Conservation (phyloP, 208 protist genomes). For the Leishmania amazonensis region DNA sequence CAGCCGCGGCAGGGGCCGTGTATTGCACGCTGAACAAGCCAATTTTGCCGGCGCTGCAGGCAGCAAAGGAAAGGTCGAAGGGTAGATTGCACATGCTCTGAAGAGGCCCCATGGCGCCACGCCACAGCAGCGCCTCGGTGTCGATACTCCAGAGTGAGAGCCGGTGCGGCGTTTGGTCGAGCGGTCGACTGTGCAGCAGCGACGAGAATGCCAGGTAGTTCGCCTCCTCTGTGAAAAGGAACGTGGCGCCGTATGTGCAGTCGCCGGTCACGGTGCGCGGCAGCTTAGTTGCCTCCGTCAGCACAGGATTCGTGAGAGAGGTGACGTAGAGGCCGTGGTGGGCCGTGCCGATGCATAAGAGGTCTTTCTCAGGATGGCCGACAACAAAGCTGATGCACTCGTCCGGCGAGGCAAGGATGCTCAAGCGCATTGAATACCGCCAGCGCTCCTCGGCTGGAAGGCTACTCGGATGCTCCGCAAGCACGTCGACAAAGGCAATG, state of each 20-base stretch:
- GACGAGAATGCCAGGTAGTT: constrained; percentile 77
- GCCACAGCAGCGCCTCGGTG: constrained; percentile 57
- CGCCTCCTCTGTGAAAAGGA: constrained; percentile 39
- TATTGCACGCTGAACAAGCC: constrained; percentile 46
- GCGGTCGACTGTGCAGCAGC: constrained; percentile 39
- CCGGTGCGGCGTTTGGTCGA: constrained; percentile 36
- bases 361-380: constrained; percentile 54
- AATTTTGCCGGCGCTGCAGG: constrained; percentile 46
- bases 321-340: constrained; percentile 75
- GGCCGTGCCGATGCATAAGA: constrained; percentile 70
- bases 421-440: constrained; percentile 28
- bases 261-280: constrained; percentile 61
- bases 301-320: constrained; percentile 34
- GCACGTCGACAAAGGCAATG: constrained; percentile 21
- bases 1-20: background rate
- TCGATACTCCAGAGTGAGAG: constrained; percentile 69
- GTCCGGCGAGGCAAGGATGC: constrained; percentile 12
- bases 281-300: constrained; percentile 48
- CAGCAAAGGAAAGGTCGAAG: constrained; percentile 50
- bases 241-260: constrained; percentile 55
- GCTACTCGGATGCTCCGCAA: background rate
- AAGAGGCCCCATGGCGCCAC: constrained; percentile 63
- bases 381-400: constrained; percentile 58
- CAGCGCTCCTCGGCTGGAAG: constrained; percentile 1
- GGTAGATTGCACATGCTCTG: constrained; percentile 53